These are phyloP conservation scores for Brassica juncea DNA, from an alignment of 345 rosid species.

Conservation along the genomic window DNA sequence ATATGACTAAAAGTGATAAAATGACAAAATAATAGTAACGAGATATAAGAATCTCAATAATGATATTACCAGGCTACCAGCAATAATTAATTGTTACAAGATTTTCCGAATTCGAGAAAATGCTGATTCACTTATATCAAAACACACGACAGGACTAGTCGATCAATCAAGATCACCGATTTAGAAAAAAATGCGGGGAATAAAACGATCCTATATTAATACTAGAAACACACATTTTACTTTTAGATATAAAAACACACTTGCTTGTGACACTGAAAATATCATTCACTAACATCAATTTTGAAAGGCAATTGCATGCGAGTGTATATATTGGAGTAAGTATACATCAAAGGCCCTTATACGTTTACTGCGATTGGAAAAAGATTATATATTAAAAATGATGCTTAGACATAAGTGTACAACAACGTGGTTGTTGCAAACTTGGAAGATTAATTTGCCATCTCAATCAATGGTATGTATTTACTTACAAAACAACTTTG, in stretches of 20 bases:
- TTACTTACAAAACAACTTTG: conserved; percentile 30
- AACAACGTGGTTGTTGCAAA: conserved; percentile 32
- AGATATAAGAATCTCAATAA: conserved; percentile 21
- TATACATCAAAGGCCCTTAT: neutral
- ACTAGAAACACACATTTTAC: neutral
- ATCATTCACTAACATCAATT: conserved; percentile 14
- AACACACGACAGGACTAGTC: conserved; percentile 24
- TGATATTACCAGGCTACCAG: conserved; percentile 22
- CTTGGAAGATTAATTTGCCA: conserved; percentile 16
- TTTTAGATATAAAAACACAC: neutral
- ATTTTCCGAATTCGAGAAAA: conserved; percentile 26
- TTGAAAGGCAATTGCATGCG: neutral
- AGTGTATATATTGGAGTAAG: neutral
- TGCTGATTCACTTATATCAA: conserved; percentile 24
- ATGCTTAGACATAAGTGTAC: conserved; percentile 30
- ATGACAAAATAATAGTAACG: conserved; percentile 1
- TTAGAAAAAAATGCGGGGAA: conserved; percentile 14
- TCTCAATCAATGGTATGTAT: conserved; percentile 25
- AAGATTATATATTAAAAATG: neutral
- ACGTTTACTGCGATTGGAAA: neutral
- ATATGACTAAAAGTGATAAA: conserved; percentile 8
- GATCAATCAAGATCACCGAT: conserved; percentile 32
- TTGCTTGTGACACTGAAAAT: conserved; percentile 25
- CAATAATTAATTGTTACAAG: conserved; percentile 30
- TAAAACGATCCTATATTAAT: conserved; percentile 9